phyloP scores from a whole-genome alignment of 1,284 basidiomycete genomes.

The Ceratobasidium sp. region DNA sequence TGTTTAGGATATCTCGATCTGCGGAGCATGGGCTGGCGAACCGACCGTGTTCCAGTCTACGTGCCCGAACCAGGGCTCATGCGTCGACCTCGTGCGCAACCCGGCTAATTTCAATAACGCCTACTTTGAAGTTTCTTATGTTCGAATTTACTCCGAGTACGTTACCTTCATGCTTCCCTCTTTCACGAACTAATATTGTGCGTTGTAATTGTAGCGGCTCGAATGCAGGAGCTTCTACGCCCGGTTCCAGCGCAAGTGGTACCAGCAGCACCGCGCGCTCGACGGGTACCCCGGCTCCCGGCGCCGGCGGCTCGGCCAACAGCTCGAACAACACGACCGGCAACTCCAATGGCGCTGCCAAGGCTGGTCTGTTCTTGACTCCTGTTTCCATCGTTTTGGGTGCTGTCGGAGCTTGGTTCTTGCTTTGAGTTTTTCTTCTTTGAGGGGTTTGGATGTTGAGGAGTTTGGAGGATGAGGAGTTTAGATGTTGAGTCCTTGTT shows the following conservation, averaged over 20 bases:
- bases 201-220: background rate
- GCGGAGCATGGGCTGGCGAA: slow-evolving; percentile 37
- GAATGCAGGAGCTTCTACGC: background rate
- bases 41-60: slow-evolving; percentile 22
- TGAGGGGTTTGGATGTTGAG: no score
- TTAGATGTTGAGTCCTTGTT: no score
- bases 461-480: no score
- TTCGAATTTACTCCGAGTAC: slow-evolving; percentile 42
- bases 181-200: background rate
- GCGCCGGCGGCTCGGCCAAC: no score
- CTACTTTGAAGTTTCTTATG: slow-evolving; percentile 44
- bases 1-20: slow-evolving; percentile 37
- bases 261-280: no score
- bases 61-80: slow-evolving; percentile 40
- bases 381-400: no score
- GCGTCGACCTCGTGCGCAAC: slow-evolving; percentile 38
- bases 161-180: background rate
- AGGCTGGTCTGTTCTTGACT: no score
- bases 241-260: no score
- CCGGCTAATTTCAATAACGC: slow-evolving; percentile 41
- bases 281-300: no score
- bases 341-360: no score
- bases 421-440: background rate
- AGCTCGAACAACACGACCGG: no score
- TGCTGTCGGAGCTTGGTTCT: background rate